Conservation (phyloP, 2,329 filamentous ascomycete species). For the Magnaporthiopsis rhizophila region DNA sequence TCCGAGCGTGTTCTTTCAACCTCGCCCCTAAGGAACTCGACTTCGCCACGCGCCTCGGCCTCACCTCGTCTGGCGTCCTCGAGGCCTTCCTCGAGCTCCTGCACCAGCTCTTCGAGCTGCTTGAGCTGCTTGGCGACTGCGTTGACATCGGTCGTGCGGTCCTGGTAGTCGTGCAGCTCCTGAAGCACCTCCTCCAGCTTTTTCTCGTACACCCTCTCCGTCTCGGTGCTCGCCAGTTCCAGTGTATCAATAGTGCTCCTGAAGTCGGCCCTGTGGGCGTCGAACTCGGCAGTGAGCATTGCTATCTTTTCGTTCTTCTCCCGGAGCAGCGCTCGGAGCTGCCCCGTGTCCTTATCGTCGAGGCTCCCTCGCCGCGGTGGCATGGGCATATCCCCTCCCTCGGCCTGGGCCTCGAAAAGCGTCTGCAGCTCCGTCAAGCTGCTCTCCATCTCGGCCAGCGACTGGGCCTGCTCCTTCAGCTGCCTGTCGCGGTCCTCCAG, state of each 20-base stretch:
- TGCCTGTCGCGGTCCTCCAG: conserved; percentile 80
- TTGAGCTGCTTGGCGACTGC: conserved; percentile 86
- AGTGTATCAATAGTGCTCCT: conserved; percentile 93
- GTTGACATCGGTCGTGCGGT: conserved; percentile 81
- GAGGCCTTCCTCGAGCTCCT: conserved; percentile 91
- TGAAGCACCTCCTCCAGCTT: conserved; percentile 79
- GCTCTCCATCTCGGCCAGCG: conserved; percentile 81
- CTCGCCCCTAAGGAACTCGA: conserved; percentile 90
- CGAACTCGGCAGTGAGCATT: conserved; percentile 88
- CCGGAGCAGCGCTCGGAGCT: conserved; percentile 72
- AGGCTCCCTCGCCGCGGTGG: conserved; percentile 35
- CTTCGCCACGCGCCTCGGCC: conserved; percentile 89
- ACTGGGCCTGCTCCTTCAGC: conserved; percentile 77
- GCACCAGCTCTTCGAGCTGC: conserved; percentile 90
- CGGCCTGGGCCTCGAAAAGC: conserved; percentile 54
- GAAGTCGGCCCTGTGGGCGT: conserved; percentile 90
- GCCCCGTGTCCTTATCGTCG: conserved; percentile 64
- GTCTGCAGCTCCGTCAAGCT: conserved; percentile 70
- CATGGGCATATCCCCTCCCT: conserved; percentile 14
- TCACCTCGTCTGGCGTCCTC: conserved; percentile 92
- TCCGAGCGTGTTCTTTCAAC: conserved; percentile 88
- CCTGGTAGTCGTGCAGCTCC: conserved; percentile 75
- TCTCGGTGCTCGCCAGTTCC: conserved; percentile 92
- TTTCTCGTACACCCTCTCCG: conserved; percentile 90
- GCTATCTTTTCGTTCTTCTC: conserved; percentile 98